Base-by-base conservation (phyloP, 192 early-diverging fungal genomes). In the Dissophora globulifera region DNA sequence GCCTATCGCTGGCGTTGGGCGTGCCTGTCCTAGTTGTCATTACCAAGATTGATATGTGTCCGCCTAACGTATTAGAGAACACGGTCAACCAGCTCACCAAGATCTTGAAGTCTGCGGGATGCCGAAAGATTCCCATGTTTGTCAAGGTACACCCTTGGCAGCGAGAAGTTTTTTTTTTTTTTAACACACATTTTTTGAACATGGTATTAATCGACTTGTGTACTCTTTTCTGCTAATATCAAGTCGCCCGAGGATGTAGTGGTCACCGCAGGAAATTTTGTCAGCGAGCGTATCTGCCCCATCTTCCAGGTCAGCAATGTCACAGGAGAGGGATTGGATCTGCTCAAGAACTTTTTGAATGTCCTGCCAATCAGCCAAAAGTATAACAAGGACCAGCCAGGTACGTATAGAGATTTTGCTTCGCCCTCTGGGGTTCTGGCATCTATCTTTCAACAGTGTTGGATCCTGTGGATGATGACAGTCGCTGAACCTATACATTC, bases 21-120 rank as follows among this genome's bases (percentile, higher is more conserved):
- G 92, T 97, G 13, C 94, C 96, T 0, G 94, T 97, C 12, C 89
- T 94, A 50, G 93, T 97, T 16, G 92, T 95, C 16, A 87, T 97
- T n/a, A 96, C 94, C 25, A 97, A 96, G 58, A 94, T 96, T 69
- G 94, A 96, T 67, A 95, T 95, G 92, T 95, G 93, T 55, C 96
- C 96, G 40, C 70, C 86, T 0, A 90, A 93, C 63, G 88, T 97
- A 7, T 82, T 96, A 46, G 93, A 92, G 45, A 78, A 83, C 47
- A 97, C 94, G 12, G 82, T 97, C 25, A 91, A 89, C 62, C 92
- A 96, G 78, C 65, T 97, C 51, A 86, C 83, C 30, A 89, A 92
- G 71, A 89, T 97, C 27, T 66, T 97, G 62, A 94, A 94, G 78
- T 90, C 88, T 78, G 88, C 91, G 27, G 94, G 95, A 4, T 96